Percentiles rank a stretch among this genome's conserved stretches.
Evolutionary conservation across 2,329 filamentous ascomycete species (phyloP).

Genomic region (Apiospora koreana): DNA sequence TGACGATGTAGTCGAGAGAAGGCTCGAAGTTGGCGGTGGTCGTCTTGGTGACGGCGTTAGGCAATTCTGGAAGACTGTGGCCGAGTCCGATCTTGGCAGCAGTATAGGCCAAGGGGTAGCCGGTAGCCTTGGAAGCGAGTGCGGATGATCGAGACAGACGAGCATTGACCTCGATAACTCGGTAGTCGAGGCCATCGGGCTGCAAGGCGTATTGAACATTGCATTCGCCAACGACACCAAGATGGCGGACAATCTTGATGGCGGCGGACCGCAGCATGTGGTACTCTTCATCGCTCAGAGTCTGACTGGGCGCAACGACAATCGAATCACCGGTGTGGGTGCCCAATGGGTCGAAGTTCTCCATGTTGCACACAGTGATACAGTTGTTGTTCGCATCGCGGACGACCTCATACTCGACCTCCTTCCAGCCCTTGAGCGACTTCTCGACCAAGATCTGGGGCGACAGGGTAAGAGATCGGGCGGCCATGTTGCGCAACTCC

Average conservation of each 20-base stretch:
- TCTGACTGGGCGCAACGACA: constrained; percentile 95
- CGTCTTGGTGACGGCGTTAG: constrained; percentile 97
- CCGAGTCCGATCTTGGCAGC: constrained; percentile 98
- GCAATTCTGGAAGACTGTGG: constrained; percentile 91
- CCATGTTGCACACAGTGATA: constrained; percentile 98
- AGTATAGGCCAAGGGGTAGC: constrained; percentile 95
- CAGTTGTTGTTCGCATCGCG: constrained; percentile 98
- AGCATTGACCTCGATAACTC: constrained; percentile 98
- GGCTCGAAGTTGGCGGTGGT: constrained; percentile 99
- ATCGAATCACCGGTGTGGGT: constrained; percentile 99
- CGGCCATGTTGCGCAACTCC: constrained; percentile 90
- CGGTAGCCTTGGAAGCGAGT: constrained; percentile 95
- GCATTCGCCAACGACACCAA: constrained; percentile 97
- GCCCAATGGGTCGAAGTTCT: constrained; percentile 97
- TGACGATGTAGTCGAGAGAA: constrained; percentile 95
- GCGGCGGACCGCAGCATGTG: constrained; percentile 98
- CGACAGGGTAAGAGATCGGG: constrained; percentile 87
- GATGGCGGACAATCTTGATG: constrained; percentile 96
- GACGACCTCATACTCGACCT: constrained; percentile 98
- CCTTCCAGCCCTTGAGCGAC: constrained; percentile 99
- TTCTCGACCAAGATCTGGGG: constrained; percentile 98
- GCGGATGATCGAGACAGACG: constrained; percentile 97
- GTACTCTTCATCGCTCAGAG: constrained; percentile 96
- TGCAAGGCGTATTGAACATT: constrained; percentile 98
- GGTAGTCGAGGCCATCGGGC: constrained; percentile 95